Evolutionary conservation across 495 filamentous ascomycete species (phyloP).

Genomic region (Penicillium paxilli): DNA sequence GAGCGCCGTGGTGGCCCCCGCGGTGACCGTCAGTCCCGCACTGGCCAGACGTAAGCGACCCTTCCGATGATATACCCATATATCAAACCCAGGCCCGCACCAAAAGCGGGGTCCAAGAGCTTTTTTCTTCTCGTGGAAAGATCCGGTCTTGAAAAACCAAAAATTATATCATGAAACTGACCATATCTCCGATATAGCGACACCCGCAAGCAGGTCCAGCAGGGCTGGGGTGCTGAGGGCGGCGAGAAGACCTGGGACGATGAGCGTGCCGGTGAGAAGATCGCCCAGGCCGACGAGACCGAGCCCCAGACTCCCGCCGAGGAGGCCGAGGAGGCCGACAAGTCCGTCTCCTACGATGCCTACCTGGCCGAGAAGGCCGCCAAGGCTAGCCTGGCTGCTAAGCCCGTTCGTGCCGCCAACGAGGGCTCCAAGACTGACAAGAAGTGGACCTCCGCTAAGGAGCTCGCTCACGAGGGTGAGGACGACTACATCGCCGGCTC

Average conservation of each 20-base stretch:
- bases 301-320: conserved; percentile 51
- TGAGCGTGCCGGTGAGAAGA: conserved; percentile 82
- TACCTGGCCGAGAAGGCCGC: conserved; percentile 87
- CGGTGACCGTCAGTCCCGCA: conserved; percentile 82
- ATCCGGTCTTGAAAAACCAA: no score
- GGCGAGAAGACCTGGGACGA: conserved; percentile 82
- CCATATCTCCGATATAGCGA: conserved; percentile 53
- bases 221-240: conserved; percentile 83
- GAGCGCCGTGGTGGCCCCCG: conserved; percentile 57
- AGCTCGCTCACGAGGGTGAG: conserved; percentile 68
- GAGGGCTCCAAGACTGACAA: conserved; percentile 82
- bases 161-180: background rate
- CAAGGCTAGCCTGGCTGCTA: conserved; percentile 70
- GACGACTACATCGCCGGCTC: conserved; percentile 74
- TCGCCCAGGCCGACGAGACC: conserved; percentile 79
- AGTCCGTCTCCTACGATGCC: conserved; percentile 81
- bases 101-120: no score
- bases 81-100: no score
- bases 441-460: conserved; percentile 88
- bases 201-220: conserved; percentile 87
- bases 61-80: conserved; percentile 1
- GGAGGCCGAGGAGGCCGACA: conserved; percentile 73
- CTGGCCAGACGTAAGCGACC: conserved; percentile 62
- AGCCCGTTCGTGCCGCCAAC: conserved; percentile 81
- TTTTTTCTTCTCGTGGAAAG: no score